Evolutionary conservation across 2,329 filamentous ascomycete genomes (phyloP), one percentile per base, ranked within the genome.

Genomic region (Colletotrichum tamarilloi): DNA sequence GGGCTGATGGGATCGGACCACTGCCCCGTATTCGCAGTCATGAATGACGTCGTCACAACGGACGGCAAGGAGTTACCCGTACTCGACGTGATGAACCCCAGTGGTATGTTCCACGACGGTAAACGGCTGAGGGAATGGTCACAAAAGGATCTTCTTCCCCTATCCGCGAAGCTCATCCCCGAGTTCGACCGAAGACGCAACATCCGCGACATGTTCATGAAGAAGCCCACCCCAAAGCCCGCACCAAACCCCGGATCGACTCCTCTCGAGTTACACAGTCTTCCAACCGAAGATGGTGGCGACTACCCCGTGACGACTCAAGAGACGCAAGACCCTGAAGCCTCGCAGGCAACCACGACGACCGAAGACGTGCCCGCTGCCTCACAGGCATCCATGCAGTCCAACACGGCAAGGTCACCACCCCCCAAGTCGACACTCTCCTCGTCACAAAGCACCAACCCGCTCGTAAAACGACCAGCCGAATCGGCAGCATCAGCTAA

Each of bases 1-100:
- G 95, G 95, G 0, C 85, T 98, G 26, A 93, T 97, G 88, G 97
- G 97, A 0, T 98, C 96, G 1, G 97, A 99, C 79, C 97, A 99
- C 81, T 99, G 97, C 78, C 97, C 97, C 0, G 96, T 98, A 1
- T 98, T 93, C 81, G 95, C 92, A 1, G 87, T 89, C 3, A 86
- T 97, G 28, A 90, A 92, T 22, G 90, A 95, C 46, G 85, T 79
- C 2, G 89, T 98, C 2, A 78, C 79, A 0, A 76, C 88, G 6
- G 82, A 87, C 16, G 88, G 85, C 1, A 78, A 84, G 57, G 82
- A 89, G 58, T 80, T 88, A 3, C 81, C 91, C 76, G 84, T 95
- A 3, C 82, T 87, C 32, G 95, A 98, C 78, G 81, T 97, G 63
- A 90, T 98, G 88, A 98, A 97, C 76, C 92, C 94, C 0, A 79